phyloP scores from a whole-genome alignment of 345 rosid species.

The Hypericum perforatum region DNA sequence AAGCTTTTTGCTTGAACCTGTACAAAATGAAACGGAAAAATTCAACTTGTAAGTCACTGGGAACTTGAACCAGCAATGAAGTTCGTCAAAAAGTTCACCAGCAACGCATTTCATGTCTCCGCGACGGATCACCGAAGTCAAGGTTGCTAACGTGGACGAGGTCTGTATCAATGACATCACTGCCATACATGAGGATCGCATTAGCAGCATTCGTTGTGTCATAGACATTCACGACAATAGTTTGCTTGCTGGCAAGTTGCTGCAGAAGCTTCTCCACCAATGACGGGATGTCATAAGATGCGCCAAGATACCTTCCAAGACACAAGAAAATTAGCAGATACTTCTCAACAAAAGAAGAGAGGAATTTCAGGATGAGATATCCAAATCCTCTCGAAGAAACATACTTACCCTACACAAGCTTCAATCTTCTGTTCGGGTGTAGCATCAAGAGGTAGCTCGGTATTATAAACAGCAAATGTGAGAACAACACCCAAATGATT shows the following conservation, averaged over 20 bases:
- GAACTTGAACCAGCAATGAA: slow-evolving; percentile 6
- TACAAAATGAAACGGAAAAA: slow-evolving; percentile 7
- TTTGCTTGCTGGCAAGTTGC: slow-evolving; percentile 91
- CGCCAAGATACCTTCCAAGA: slow-evolving; percentile 78
- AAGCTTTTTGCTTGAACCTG: slow-evolving; percentile 77
- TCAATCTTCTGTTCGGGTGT: slow-evolving; percentile 60
- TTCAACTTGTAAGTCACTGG: slow-evolving; percentile 10
- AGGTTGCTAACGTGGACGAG: slow-evolving; percentile 48
- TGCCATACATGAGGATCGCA: slow-evolving; percentile 75
- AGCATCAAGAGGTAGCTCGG: slow-evolving; percentile 53
- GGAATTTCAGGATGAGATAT: slow-evolving; percentile 5
- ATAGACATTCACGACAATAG: slow-evolving; percentile 75
- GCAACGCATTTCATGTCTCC: slow-evolving; percentile 96
- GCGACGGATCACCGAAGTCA: slow-evolving; percentile 87
- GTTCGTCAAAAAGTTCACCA: slow-evolving; percentile 35
- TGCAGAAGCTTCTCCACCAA: slow-evolving; percentile 90
- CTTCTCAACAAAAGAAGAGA: not conserved
- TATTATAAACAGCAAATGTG: slow-evolving; percentile 81
- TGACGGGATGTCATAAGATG: slow-evolving; percentile 92
- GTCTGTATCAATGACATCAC: slow-evolving; percentile 54
- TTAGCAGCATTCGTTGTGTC: slow-evolving; percentile 68
- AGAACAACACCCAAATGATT: slow-evolving; percentile 88
- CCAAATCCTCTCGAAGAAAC: slow-evolving; percentile 6
- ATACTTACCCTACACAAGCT: slow-evolving; percentile 71
- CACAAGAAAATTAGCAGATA: slow-evolving; percentile 4